Evolutionary conservation across 257 asterid genomes (phyloP).

Genomic region (Solanum microdontum): DNA sequence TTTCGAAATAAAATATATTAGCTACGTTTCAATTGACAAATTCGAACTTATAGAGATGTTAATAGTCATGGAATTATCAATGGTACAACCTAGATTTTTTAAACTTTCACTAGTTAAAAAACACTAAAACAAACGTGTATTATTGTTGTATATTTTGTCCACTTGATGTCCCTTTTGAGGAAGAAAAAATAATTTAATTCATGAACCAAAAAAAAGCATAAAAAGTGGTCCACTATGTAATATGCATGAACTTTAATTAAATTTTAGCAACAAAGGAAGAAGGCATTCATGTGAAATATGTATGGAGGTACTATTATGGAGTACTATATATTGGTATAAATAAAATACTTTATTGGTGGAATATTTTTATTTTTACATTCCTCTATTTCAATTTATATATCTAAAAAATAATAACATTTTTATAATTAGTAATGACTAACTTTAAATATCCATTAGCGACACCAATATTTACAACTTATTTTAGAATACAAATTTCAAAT

Average conservation of each 20-base stretch:
- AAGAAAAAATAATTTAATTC: background rate
- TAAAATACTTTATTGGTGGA: background rate
- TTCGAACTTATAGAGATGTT: background rate
- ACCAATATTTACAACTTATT: background rate
- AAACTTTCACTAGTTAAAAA: background rate
- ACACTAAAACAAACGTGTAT: background rate
- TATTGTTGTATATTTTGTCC: background rate
- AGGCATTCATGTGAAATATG: conserved; percentile 3
- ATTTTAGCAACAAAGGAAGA: background rate
- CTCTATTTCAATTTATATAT: background rate
- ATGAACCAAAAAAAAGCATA: background rate
- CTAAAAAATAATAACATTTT: no score
- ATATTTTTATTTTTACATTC: background rate
- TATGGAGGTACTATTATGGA: background rate
- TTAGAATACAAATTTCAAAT: background rate
- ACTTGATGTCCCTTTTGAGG: background rate
- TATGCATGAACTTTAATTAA: background rate
- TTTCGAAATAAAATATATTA: background rate
- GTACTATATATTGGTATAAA: background rate
- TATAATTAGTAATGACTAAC: no score
- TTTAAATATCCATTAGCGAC: background rate
- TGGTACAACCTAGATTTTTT: background rate
- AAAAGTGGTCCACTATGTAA: background rate
- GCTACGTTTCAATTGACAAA: fast-evolving
- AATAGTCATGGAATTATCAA: background rate